A percentile compares a stretch with the other conserved stretches of the same genome.
These are phyloP conservation scores for Emericellopsis terricola DNA, from an alignment of 495 filamentous ascomycete species.

Conservation along the genomic window DNA sequence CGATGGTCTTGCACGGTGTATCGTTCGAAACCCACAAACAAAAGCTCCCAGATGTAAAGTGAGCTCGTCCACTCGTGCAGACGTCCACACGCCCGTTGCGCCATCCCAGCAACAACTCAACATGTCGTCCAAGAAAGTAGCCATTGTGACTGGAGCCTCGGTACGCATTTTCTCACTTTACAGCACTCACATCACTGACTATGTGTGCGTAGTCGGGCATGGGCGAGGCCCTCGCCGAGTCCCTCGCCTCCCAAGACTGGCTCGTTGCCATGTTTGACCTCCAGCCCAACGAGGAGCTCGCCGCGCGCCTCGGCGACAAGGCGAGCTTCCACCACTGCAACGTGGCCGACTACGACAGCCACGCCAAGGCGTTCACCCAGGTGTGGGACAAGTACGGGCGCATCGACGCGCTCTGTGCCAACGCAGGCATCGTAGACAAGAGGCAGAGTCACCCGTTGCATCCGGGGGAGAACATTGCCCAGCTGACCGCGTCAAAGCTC, in stretches of 20 bases:
- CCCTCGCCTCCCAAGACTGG: conserved; percentile 4
- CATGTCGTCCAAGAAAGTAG: conserved; percentile 2
- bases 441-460: background rate
- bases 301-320: conserved; percentile 9
- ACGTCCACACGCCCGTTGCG: too few relatives aligned
- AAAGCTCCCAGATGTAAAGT: too few relatives aligned
- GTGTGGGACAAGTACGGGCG: conserved; percentile 16
- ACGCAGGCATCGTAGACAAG: conserved; percentile 23
- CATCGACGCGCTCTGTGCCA: conserved; percentile 21
- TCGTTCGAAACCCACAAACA: too few relatives aligned
- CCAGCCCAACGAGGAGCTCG: conserved; percentile 1
- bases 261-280: conserved; percentile 5
- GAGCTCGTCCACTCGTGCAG: too few relatives aligned
- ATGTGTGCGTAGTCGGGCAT: conserved; percentile 4
- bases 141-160: conserved; percentile 7
- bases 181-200: too few relatives aligned
- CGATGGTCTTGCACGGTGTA: too few relatives aligned
- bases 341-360: conserved; percentile 18
- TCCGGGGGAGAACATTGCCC: too few relatives aligned
- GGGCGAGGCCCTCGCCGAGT: conserved; percentile 3
- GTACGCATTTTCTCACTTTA: conserved; percentile 1
- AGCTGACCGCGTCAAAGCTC: too few relatives aligned
- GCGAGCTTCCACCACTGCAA: conserved; percentile 14
- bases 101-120: background rate
- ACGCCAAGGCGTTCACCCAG: conserved; percentile 13